Conservation (phyloP, 345 rosid species). For the Eucalyptus brandiana region DNA sequence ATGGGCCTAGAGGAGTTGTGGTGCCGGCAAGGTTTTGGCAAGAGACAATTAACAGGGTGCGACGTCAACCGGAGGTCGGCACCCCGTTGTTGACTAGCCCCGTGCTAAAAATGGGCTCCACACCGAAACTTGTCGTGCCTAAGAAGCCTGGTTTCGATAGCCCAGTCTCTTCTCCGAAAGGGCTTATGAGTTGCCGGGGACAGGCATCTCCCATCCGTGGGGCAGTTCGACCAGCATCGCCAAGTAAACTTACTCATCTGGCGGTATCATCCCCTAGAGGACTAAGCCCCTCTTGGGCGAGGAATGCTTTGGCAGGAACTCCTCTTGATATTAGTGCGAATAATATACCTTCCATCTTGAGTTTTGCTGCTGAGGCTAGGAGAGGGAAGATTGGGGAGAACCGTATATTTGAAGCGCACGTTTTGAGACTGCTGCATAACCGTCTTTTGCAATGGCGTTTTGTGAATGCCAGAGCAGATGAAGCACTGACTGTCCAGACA, state of each 20-base stretch:
- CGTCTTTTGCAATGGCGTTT: conserved; percentile 79
- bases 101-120: conserved; percentile 15
- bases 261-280: conserved; percentile 59
- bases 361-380: conserved; percentile 78
- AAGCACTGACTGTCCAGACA: conserved; percentile 38
- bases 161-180: conserved; percentile 51
- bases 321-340: conserved; percentile 17
- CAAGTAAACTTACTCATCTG: conserved; percentile 37
- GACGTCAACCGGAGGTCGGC: conserved; percentile 30
- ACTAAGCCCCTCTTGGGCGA: conserved; percentile 53
- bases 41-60: conserved; percentile 26
- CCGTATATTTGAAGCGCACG: conserved; percentile 51
- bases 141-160: conserved; percentile 37
- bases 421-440: conserved; percentile 60
- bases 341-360: conserved; percentile 50
- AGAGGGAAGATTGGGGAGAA: conserved; percentile 62
- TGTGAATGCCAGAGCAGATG: conserved; percentile 69
- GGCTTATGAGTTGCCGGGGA: conserved; percentile 29
- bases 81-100: conserved; percentile 21
- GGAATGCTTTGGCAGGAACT: conserved; percentile 20
- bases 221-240: conserved; percentile 52
- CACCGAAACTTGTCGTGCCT: conserved; percentile 21
- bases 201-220: conserved; percentile 49
- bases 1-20: conserved; percentile 18
- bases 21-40: conserved; percentile 52